Conservation (phyloP, 331 rosid genomes). For the Stylosanthes scabra region DNA sequence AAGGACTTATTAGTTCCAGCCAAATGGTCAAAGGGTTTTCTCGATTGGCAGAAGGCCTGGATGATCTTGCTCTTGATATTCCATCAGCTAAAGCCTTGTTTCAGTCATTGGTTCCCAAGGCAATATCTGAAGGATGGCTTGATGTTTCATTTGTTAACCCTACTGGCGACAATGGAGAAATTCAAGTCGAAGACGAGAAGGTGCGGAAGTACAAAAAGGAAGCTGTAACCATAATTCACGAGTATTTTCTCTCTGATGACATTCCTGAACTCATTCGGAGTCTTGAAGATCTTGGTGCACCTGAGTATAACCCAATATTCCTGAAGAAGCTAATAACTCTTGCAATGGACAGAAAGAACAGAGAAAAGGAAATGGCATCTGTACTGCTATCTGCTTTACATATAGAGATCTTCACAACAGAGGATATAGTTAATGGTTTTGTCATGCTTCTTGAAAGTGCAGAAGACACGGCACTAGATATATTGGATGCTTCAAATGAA, state of each 20-base stretch:
- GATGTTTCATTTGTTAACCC: constrained; percentile 77
- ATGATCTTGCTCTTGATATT: constrained; percentile 98
- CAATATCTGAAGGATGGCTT: constrained; percentile 91
- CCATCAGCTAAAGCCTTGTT: constrained; percentile 82
- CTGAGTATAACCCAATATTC: constrained; percentile 82
- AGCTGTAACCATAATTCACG: constrained; percentile 86
- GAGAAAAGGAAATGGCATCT: constrained; percentile 99
- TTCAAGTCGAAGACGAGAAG: constrained; percentile 63
- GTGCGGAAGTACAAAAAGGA: constrained; percentile 82
- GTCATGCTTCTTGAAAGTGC: constrained; percentile 90
- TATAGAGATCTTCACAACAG: constrained; percentile 92
- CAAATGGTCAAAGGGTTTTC: constrained; percentile 97
- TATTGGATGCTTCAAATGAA: constrained; percentile 96
- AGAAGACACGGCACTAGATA: constrained; percentile 93
- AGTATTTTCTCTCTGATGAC: constrained; percentile 94
- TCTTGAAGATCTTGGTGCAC: constrained; percentile 88
- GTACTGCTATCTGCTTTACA: constrained; percentile 96
- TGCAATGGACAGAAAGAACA: constrained; percentile 97
- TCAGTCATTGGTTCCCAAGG: constrained; percentile 74
- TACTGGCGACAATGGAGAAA: constrained; percentile 62
- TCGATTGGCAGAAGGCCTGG: constrained; percentile 90
- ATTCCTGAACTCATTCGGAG: constrained; percentile 92
- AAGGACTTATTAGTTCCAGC: constrained; percentile 94
- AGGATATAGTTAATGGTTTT: constrained; percentile 90
- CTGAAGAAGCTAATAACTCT: constrained; percentile 93